Percentiles rank a stretch among this genome's conserved stretches.
Conservation (phyloP, 2,329 filamentous ascomycete species). For the Helicocarpus griseus region DNA sequence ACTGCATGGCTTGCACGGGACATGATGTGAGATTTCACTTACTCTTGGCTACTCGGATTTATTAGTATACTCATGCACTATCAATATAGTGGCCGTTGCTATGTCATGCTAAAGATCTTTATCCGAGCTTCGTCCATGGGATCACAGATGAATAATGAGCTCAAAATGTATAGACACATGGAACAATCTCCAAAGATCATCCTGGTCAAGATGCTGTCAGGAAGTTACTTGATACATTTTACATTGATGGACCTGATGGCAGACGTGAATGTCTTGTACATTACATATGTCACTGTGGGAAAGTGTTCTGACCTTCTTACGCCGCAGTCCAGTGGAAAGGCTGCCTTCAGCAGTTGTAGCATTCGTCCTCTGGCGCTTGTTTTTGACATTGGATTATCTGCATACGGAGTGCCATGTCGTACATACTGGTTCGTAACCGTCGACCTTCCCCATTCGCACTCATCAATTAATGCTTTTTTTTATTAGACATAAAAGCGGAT, state of each 20-base stretch:
- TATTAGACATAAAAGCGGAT: constrained; percentile 35
- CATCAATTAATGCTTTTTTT: too few species aligned
- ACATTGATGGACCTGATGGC: constrained; percentile 16
- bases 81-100: constrained; percentile 15
- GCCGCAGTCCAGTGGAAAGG: constrained; percentile 10
- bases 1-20: constrained; percentile 24
- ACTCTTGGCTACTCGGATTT: constrained; percentile 35
- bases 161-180: constrained; percentile 35
- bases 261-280: constrained; percentile 19
- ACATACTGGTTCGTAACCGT: constrained; percentile 41
- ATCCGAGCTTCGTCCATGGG: constrained; percentile 19
- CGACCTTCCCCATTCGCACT: too few species aligned
- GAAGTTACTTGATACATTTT: constrained; percentile 17
- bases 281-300: constrained; percentile 12
- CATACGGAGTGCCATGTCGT: constrained; percentile 36
- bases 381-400: constrained; percentile 14
- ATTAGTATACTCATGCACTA: not conserved
- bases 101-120: constrained; percentile 24
- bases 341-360: constrained; percentile 9
- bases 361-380: constrained; percentile 7
- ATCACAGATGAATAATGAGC: constrained; percentile 24
- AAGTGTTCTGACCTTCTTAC: constrained; percentile 11
- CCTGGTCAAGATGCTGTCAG: constrained; percentile 10
- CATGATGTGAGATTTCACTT: constrained; percentile 26
- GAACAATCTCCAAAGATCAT: constrained; percentile 16